Conservation (phyloP, 164 flowering plant genomes). For the Buxus sempervirens region DNA sequence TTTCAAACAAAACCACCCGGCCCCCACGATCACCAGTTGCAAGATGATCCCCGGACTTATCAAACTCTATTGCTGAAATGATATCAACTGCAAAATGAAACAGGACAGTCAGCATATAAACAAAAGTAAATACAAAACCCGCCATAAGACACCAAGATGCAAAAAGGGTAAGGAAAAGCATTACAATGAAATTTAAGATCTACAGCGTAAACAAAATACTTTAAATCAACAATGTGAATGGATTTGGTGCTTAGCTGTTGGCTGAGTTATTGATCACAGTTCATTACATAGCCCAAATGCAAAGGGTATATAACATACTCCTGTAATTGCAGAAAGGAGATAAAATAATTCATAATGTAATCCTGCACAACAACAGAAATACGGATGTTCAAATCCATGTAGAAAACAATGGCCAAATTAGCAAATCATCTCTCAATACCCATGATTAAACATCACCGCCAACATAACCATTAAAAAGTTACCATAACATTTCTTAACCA, state of each 20-base stretch:
- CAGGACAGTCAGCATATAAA: slow-evolving; percentile 4
- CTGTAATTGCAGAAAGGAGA: too few relatives aligned
- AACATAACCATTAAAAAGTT: too few relatives aligned
- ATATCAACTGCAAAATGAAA: slow-evolving; percentile 39
- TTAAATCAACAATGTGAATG: not conserved
- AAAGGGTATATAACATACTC: too few relatives aligned
- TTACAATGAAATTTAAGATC: not conserved
- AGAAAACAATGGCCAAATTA: not conserved
- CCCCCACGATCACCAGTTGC: slow-evolving; percentile 81
- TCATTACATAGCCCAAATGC: too few relatives aligned
- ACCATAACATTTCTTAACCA: not conserved
- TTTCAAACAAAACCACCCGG: slow-evolving; percentile 64
- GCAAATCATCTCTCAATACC: not conserved
- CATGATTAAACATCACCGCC: too few relatives aligned
- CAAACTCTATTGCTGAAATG: slow-evolving; percentile 67
- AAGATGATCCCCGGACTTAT: slow-evolving; percentile 56
- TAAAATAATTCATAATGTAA: too few relatives aligned
- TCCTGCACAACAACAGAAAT: too few relatives aligned
- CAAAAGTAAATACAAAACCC: not conserved
- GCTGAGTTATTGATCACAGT: too few relatives aligned
- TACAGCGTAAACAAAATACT: not conserved
- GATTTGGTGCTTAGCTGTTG: not conserved
- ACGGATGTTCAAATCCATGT: too few relatives aligned
- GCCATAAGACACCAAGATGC: slow-evolving; percentile 4
- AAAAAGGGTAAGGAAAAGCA: not conserved